A percentile compares a stretch with the other conserved stretches of the same genome.
These are phyloP conservation scores for Sherardia arvensis DNA, from an alignment of 257 asterid genomes.

Conservation along the genomic window DNA sequence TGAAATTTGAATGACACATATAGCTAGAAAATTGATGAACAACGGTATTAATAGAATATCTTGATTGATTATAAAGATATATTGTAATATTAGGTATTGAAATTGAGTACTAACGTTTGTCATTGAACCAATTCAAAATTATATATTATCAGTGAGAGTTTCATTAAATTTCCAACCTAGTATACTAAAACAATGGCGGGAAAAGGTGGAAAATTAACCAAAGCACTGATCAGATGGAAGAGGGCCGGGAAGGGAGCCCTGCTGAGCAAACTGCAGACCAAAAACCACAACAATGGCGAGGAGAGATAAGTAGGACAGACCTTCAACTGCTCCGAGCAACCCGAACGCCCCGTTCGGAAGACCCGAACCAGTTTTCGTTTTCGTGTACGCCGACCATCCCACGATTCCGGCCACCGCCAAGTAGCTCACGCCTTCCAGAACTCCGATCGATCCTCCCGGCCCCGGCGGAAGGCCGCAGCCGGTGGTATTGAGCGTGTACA, in stretches of 20 bases:
- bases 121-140: no score
- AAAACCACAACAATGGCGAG: constrained; percentile 58
- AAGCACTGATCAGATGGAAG: constrained; percentile 69
- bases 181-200: neutral
- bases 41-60: no score
- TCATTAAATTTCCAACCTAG: no score
- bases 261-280: constrained; percentile 55
- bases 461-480: constrained; percentile 97
- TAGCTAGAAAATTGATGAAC: no score
- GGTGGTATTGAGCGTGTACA: constrained; percentile 74
- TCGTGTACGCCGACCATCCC: constrained; percentile 79
- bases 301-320: constrained; percentile 61
- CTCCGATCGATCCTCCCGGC: constrained; percentile 82
- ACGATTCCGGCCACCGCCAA: constrained; percentile 65
- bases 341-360: constrained; percentile 85
- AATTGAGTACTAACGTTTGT: no score
- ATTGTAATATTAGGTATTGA: neutral
- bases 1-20: no score
- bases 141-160: no score
- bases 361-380: constrained; percentile 76
- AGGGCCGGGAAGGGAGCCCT: constrained; percentile 84
- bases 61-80: no score
- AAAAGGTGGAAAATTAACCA: constrained; percentile 29
- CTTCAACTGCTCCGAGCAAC: constrained; percentile 86
- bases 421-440: constrained; percentile 87